Conservation (phyloP, 2,329 filamentous ascomycete genomes). For the Ophiocordyceps australis region DNA sequence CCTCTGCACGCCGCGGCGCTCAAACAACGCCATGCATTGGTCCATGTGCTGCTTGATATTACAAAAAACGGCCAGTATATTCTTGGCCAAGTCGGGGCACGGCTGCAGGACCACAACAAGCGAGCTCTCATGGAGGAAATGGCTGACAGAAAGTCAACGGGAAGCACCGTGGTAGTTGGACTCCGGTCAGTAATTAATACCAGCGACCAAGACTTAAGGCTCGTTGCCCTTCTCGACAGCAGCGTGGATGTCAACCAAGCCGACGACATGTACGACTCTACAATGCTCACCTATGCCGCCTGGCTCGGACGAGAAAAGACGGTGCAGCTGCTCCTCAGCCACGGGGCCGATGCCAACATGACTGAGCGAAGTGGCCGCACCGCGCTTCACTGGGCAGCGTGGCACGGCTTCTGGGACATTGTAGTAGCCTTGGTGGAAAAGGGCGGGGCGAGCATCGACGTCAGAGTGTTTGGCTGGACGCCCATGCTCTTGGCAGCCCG, state of each 20-base stretch:
- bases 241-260: slow-evolving; percentile 3
- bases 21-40: not conserved
- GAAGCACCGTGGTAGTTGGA: slow-evolving; percentile 4
- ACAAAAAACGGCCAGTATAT: slow-evolving; percentile 1
- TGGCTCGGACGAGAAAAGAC: slow-evolving; percentile 2
- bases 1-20: slow-evolving; percentile 3
- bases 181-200: slow-evolving; percentile 5
- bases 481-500: slow-evolving; percentile 3
- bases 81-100: slow-evolving; percentile 1
- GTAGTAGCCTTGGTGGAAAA: slow-evolving; percentile 1
- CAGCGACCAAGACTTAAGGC: slow-evolving; percentile 3
- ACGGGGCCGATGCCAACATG: slow-evolving; percentile 3
- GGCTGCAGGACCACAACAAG: slow-evolving; percentile 2
- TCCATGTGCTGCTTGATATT: slow-evolving; percentile 1
- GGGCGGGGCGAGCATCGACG: slow-evolving; percentile 1
- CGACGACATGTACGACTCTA: slow-evolving; percentile 2
- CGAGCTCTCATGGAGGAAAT: slow-evolving; percentile 3
- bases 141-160: slow-evolving; percentile 4
- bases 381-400: slow-evolving; percentile 3
- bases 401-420: slow-evolving; percentile 1
- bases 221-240: slow-evolving; percentile 1
- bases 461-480: slow-evolving; percentile 2
- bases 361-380: slow-evolving; percentile 2
- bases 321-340: slow-evolving; percentile 2
- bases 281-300: slow-evolving; percentile 3